Evolutionary conservation across 2,329 filamentous ascomycete species (phyloP), one percentile per base, ranked within the genome.

Genomic region (Rachicladosporium sp.): DNA sequence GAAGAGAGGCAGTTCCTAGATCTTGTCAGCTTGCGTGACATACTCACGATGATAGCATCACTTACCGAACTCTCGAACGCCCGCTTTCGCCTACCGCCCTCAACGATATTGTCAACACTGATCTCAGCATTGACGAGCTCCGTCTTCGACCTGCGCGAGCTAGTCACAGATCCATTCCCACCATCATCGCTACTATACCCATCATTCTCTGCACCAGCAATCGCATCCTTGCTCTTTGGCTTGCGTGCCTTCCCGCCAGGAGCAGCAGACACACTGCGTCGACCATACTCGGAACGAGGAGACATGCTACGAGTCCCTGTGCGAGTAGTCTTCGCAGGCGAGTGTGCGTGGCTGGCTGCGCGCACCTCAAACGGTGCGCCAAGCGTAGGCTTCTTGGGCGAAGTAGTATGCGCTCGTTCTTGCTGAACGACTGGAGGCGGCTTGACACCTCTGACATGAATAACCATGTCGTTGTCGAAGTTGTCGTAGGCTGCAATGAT

Each of bases 401-500:
- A 68, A 19, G 55, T 48, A 41, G 53, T 50, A 38, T 50, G 45
- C n/a, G 42, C 47, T 32, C 43, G 42, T 11, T 54, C 54, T 37
- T 38, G 43, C 6, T 42, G 27, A 37, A 45, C 40, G 41, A 37
- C 29, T 8, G 42, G 42, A 21, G 49, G 50, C 42, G 48, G 52
- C 30, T 44, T 38, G 30, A 52, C 40, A 38, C 54, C 57, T 56
- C 89, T 79, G 46, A 98, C 89, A 60, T 91, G 91, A 52, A 98
- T 86, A 33, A 81, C 78, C 82, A 93, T 94, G 62, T 88, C 82
- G 62, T 93, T 79, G 52, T 74, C 74, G 58, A 98, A 87, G 68
- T 98, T 98, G 64, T 96, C 89, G 62, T 94, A 95, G 44, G 86
- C 78, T 47, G 89, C 87, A 62, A 98, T 96, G 56, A 98, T 76